Evolutionary conservation across 768 basidiomycete genomes (phyloP), one percentile per base, ranked within the genome.

Genomic region (Coprinellus micaceus): DNA sequence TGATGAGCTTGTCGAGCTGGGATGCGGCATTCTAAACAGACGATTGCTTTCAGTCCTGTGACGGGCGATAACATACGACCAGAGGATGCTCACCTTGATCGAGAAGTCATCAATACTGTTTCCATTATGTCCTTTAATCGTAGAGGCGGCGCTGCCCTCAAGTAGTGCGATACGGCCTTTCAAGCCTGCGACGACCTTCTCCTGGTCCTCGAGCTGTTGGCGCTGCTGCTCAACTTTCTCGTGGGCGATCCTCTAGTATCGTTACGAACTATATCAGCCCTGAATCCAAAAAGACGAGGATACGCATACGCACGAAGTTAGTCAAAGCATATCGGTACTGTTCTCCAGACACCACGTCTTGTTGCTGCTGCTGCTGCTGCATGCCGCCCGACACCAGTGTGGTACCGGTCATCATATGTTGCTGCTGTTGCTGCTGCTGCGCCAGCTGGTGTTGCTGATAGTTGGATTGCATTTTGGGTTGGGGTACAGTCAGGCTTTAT

Each of bases 181-280:
- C 25, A 93, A 78, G 39, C 77, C 73, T 1, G 89, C 92, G 44
- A 93, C 86, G 67, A 92, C 89, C 60, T 83, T 77, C 60, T 94
- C 91, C 67, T 92, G 91, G 66, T 90, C 87, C 64, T 91, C 86
- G 21, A 93, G 80, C 64, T 93, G 89, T 12, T 64, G 65, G 11
- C 91, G 77, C 66, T 93, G 91, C 62, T 87, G 82, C 68, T 93
- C 91, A 61, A 93, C 91, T 69, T 89, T 91, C 69, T 92, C 86
- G 75, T 93, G 91, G 26, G 91, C 91, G 67, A 92, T 88, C 53
- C 89, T 82, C 90, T 90, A 66, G 46, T 36, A 30, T 26, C 54
- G 33, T 33, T 45, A 30, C 46, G 26, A 57, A 49, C 49, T 36
- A n/a, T 19, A 43, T 37, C 40, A 10, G 33, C 29, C 26, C 30